Evolutionary conservation across 306 rosid species (phyloP), one percentile per base, ranked within the genome.

Genomic region (Fragaria ananassa): DNA sequence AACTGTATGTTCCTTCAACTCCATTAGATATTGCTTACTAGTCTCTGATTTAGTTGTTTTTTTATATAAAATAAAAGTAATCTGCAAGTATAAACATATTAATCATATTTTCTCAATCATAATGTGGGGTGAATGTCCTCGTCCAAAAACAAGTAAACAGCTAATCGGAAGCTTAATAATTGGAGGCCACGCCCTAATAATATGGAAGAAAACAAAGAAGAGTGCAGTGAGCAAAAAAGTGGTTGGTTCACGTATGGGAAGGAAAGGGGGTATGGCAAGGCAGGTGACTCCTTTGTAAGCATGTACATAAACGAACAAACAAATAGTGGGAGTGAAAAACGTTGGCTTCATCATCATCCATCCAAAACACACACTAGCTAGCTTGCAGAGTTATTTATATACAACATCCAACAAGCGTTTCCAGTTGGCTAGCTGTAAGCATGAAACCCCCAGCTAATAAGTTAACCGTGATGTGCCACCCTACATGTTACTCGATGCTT

Each of bases 291-390:
- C 35, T 63, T 63, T 63, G 68, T 34, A 17, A 63, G 42, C 68
- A 63, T 63, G 68, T n/a, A 29, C 42, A 62, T 62, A 62, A 29
- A 17, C 68, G 15, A 34, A 15, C 68, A 63, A 63, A 63, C 68
- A 63, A 62, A 62, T 0, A 31, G 23, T 62, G 42, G 67, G 67
- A 12, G 21, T 14, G 67, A 29, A 14, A 7, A 27, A 1, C 6
- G 41, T 37, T 37, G 41, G 41, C 41, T 37, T 37, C 41, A 37
- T 37, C 41, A 37, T 37, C 41, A 31, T 61, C 42, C 41, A 15
- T 11, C 17, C 35, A 57, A 4, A 23, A 10, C 63, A 4, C 18
- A 50, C 64, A 25, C 8, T 11, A 4, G 64, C 18, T 31, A 31
- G 35, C 35, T 31, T 31, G 35, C 35, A 58, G 18, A 21, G 27